Evolutionary conservation across 176 grass and related monocot species (phyloP), one percentile per base, ranked within the genome.

Genomic region (Musa troglodytarum): DNA sequence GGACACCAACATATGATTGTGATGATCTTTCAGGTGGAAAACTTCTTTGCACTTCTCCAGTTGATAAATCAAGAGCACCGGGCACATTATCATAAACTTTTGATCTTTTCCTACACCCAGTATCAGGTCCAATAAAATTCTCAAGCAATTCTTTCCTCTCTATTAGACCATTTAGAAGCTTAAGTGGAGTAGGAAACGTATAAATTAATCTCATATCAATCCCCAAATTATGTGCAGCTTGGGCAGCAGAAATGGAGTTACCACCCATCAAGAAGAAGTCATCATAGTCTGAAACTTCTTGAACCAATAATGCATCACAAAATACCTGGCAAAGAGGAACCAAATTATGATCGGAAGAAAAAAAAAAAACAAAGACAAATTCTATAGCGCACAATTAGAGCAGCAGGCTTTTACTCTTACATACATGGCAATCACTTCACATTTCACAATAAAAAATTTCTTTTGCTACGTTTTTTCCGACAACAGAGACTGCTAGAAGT

Each of bases 171-270:
- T 78, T 53, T 56, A 90, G 55, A 85, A 97, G 90, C 64, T 85
- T 88, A 10, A 28, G 80, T 77, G 93, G 87, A 7, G 81, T 97
- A 75, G 87, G 70, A 78, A 85, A 81, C 50, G 76, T 83, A 83
- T 97, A 97, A 78, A 97, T 74, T 26, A 92, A 56, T 74, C 85
- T 83, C 90, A 97, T 92, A 77, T 97, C 85, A 59, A 96, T 88
- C 53, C 78, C 85, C 77, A 97, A 83, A 65, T 87, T 88, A 77
- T 97, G 84, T 7, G 90, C 83, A 49, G 83, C 80, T 74, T 90
- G 90, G 6, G 93, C 93, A 9, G 93, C 90, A 81, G 85, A 85
- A 80, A 97, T 85, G 81, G 93, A 97, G 82, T 88, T 82, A 83
- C 93, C 90, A 52, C 93, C 93, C 79, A 87, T 77, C 22, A 71